Percentiles rank a stretch among this genome's conserved stretches.
Evolutionary conservation across 2,329 filamentous ascomycete species (phyloP).

Genomic region (Colletotrichum coccodes): DNA sequence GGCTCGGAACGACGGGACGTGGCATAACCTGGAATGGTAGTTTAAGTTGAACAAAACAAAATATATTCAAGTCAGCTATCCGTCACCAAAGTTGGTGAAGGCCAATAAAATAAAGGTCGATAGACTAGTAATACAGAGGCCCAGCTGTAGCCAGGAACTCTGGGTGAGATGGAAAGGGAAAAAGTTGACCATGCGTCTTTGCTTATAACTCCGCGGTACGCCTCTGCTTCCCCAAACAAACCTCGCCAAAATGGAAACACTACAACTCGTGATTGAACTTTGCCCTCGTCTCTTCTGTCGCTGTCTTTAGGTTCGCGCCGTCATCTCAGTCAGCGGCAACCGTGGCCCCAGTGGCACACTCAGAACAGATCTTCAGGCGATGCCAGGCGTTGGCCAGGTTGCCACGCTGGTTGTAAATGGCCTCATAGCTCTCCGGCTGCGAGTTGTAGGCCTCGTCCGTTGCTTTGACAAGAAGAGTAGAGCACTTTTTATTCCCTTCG

Average conservation of each 20-base stretch:
- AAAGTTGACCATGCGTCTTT: not conserved
- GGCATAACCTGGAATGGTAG: not conserved
- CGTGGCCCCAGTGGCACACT: conserved; percentile 36
- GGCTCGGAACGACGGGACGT: too few species aligned
- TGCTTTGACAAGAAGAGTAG: conserved; percentile 71
- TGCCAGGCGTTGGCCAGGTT: conserved; percentile 77
- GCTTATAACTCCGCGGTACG: not conserved
- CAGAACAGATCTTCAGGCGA: conserved; percentile 55
- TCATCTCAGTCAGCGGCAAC: not conserved
- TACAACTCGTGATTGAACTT: not conserved
- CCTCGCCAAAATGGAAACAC: not conserved
- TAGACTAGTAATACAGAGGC: not conserved
- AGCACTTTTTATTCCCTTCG: conserved; percentile 48
- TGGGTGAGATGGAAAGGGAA: not conserved
- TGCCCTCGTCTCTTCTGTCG: not conserved
- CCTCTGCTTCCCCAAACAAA: not conserved
- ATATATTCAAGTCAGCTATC: not conserved
- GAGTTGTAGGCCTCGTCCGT: conserved; percentile 74
- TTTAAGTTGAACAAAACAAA: not conserved
- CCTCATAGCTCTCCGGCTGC: conserved; percentile 69
- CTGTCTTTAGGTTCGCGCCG: not conserved
- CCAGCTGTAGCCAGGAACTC: not conserved
- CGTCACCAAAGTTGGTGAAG: not conserved
- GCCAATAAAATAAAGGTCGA: not conserved
- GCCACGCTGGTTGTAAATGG: conserved; percentile 72